Base-by-base conservation (phyloP, 371 early-diverging fungal species). In the Syncephalis fuscata region DNA sequence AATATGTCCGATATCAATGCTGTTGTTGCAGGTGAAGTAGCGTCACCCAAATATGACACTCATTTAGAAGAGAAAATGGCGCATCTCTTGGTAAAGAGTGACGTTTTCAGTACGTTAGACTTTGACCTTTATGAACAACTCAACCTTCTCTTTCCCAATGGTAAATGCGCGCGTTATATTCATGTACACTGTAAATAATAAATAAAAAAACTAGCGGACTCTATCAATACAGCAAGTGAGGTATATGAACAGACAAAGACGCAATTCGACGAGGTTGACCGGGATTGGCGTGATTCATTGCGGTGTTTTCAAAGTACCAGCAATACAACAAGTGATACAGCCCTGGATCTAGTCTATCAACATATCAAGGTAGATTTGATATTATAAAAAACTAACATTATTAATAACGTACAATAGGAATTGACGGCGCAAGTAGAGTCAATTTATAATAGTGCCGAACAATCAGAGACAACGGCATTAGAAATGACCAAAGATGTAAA, bases 401-500 rank as follows among this genome's bases (percentile, higher is more conserved):
- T 25, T 14, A 16, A 10, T 16, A 43, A 5, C 26, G 50, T 40
- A 9, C 43, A 46, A 5, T 59, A 82, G 88, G 70, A 73, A 46
- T 61, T 95, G 44, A 83, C 81, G 65, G 67, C 71, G 17, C 68
- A 76, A 27, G 84, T 93, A 21, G 77, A 79, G 51, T 74, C 73
- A 47, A 92, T 96, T 56, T 82, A 85, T 49, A 63, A 66, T 38
- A 88, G 88, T 59, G 88, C 92, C 20, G 62, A 76, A 0, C 76
- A 80, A 42, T 82, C 92, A 0, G 92, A 93, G 52, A 65, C 74
- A 3, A 82, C 80, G 76, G 94, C 94, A 0, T 78, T 81, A 42
- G 91, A 91, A 46, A 93, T 96, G 41, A 94, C 97, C 9, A 76
- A 80, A 51, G 97, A 96, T 51, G 92, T 96, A 51, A 91, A 89